phyloP scores from a whole-genome alignment of 2,329 filamentous ascomycete species.

The Hypoxylon sp. region DNA sequence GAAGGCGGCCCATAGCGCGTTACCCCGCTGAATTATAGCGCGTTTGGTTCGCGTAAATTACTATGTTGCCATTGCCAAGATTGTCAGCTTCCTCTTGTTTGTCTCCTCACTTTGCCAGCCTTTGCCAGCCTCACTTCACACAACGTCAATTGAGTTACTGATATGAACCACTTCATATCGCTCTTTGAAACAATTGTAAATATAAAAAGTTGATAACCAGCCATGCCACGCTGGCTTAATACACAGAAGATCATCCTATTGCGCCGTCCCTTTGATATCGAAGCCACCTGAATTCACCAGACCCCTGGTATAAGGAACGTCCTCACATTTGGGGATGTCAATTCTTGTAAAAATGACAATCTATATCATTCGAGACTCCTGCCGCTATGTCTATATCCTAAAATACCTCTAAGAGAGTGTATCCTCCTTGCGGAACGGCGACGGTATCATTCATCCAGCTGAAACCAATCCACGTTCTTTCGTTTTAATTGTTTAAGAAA shows the following conservation, averaged over 20 bases:
- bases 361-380: slow-evolving; percentile 10
- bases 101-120: background rate
- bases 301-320: background rate
- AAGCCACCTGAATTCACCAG: background rate
- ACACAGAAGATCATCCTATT: slow-evolving; percentile 1
- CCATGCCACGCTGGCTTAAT: background rate
- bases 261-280: slow-evolving; percentile 8
- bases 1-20: slow-evolving; percentile 5
- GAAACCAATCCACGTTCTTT: background rate
- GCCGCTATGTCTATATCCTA: slow-evolving; percentile 4
- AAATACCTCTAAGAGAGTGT: slow-evolving; percentile 6
- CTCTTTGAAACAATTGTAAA: background rate
- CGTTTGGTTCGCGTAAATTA: slow-evolving; percentile 43
- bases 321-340: background rate
- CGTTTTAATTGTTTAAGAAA: background rate
- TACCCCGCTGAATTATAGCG: slow-evolving; percentile 36
- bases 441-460: background rate
- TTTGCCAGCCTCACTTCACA: background rate
- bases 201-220: slow-evolving; percentile 8
- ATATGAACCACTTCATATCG: background rate
- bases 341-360: background rate
- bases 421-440: slow-evolving; percentile 3
- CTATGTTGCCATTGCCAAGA: background rate
- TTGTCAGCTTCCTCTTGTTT: background rate
- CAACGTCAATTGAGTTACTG: background rate